Base-by-base conservation (phyloP, 176 grass and related monocot species). In the Aegilops sharonensis region DNA sequence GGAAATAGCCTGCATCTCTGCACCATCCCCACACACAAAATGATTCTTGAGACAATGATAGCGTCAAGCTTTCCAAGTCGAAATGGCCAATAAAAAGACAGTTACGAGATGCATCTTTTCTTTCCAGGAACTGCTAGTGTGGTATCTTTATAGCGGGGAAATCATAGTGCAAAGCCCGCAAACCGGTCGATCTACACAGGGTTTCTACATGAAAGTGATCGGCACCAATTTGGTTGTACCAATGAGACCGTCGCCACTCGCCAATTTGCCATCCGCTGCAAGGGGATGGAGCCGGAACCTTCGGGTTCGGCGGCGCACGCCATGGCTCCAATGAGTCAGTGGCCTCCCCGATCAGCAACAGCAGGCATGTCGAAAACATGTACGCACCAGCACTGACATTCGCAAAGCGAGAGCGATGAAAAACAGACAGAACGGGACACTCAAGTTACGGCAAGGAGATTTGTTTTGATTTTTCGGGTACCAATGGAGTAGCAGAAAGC, bases 221-320 rank as follows among this genome's bases (percentile, higher is more conserved):
- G 4, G 57, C 89, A 91, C 85, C 85, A 20, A 6, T 27, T 12
- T 8, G 31, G 18, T 17, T 42, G 34, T 3, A 23, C 71, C 79
- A 42, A 83, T 77, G 43, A 35, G 27, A 36, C 59, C 57, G 11
- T 23, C 35, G 35, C n/a, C 77, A 25, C 27, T 30, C 36, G 14
- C 64, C 74, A 50, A 83, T 62, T 78, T 48, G 47, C 31, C 36
- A 72, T 40, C 21, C 13, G 52, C 81, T 54, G 21, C 37, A 50
- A 70, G 73, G 50, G 3, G 50, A 50, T 50, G 45, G 6, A 36
- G 42, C 54, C 36, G 89, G 89, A 91, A 87, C 75, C 81, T 91
- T 87, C 85, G 27, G 45, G 89, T 17, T 54, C 50, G 15, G 3
- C 27, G 21, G 67, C 24, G 54, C 80, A 48, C 74, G 24, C 43